phyloP scores from a whole-genome alignment of 192 early-diverging fungal species.

The Paraglomus occultum region DNA sequence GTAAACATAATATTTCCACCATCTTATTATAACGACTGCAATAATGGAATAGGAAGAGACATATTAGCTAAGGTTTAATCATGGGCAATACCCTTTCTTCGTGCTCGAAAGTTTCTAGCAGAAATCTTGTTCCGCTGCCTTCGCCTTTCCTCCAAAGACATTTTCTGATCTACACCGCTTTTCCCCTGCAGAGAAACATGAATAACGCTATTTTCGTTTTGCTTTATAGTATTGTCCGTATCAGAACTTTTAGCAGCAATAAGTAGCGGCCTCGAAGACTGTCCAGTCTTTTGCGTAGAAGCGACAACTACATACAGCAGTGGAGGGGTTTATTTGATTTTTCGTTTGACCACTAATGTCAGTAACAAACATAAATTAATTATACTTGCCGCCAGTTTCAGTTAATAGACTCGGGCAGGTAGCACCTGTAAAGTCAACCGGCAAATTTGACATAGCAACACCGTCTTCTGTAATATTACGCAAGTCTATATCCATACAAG shows the following conservation, averaged over 20 bases:
- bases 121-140: constrained; percentile 86
- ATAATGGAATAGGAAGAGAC: neutral
- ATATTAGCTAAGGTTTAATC: no score
- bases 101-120: constrained; percentile 79
- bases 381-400: no score
- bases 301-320: no score
- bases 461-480: constrained; percentile 19
- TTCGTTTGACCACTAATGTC: no score
- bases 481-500: constrained; percentile 24
- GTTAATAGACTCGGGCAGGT: no score
- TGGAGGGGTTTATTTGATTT: no score
- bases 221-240: neutral
- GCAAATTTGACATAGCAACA: constrained; percentile 20
- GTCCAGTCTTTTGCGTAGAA: no score
- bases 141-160: constrained; percentile 74
- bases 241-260: neutral
- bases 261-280: no score
- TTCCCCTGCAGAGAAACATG: no score
- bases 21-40: neutral
- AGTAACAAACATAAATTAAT: no score
- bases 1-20: no score
- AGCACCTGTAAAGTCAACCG: neutral
- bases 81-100: constrained; percentile 67
- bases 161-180: constrained; percentile 61
- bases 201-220: constrained; percentile 2